A percentile compares a stretch with the other conserved stretches of the same genome.
These are phyloP conservation scores for Juglanconis oblonga DNA, from an alignment of 2,329 filamentous ascomycete species.

Conservation along the genomic window DNA sequence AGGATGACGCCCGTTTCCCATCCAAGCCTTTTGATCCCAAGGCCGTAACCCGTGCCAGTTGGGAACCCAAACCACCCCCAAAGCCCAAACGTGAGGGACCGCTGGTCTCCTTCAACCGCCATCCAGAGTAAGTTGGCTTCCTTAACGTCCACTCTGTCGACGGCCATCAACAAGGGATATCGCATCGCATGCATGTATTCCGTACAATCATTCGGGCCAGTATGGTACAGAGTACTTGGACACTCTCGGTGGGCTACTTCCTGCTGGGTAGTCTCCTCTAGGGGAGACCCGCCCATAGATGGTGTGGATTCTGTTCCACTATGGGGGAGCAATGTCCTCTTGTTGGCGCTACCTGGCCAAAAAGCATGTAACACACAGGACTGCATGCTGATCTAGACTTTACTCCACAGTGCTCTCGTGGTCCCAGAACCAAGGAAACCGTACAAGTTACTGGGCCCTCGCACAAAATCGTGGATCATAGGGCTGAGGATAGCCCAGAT, in stretches of 20 bases:
- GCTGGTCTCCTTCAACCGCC: conserved; percentile 76
- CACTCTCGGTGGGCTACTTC: too few species aligned
- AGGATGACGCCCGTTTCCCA: conserved; percentile 50
- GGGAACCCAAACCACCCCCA: conserved; percentile 53
- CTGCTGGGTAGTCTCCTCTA: too few species aligned
- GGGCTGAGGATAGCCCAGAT: conserved; percentile 68
- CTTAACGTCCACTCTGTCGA: neutral
- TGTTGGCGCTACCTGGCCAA: neutral
- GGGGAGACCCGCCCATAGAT: too few species aligned
- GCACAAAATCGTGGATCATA: conserved; percentile 69
- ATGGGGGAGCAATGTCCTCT: neutral
- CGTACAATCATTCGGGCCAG: too few species aligned
- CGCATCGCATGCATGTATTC: too few species aligned
- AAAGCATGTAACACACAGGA: neutral
- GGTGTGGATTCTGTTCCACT: neutral
- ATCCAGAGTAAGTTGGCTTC: conserved; percentile 70
- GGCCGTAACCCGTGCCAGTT: conserved; percentile 77
- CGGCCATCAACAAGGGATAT: neutral
- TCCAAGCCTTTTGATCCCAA: conserved; percentile 76
- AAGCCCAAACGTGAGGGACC: conserved; percentile 71
- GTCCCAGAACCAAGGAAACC: conserved; percentile 61
- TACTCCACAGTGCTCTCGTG: conserved; percentile 51
- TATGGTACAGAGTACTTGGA: too few species aligned
- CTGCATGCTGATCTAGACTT: neutral
- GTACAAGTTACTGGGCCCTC: conserved; percentile 64